Evolutionary conservation across 108 stramenopile genomes (phyloP).

Genomic region (Bacterosira constricta): DNA sequence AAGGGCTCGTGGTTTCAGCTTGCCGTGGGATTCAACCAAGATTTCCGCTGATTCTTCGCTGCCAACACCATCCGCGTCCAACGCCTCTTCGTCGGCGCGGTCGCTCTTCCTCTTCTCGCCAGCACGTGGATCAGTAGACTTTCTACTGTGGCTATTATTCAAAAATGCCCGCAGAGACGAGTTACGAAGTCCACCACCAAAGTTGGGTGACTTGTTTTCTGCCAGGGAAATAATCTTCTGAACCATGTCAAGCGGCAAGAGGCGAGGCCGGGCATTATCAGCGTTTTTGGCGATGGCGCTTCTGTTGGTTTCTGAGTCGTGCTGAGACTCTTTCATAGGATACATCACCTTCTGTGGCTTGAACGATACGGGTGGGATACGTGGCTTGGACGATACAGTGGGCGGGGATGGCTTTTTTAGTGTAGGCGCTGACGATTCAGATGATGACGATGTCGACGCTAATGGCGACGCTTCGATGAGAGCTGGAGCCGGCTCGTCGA

Average conservation of each 20-base stretch:
- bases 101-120: conserved; percentile 19
- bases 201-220: not conserved
- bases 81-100: not conserved
- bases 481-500: too few relatives aligned
- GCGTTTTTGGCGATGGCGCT: not conserved
- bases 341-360: not conserved
- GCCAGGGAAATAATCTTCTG: not conserved
- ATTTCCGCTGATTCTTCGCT: too few relatives aligned
- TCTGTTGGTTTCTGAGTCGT: too few relatives aligned
- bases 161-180: not conserved
- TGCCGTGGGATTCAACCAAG: too few relatives aligned
- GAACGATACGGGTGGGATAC: too few relatives aligned
- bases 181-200: not conserved
- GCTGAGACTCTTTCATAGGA: not conserved
- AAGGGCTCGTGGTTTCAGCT: too few relatives aligned
- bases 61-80: not conserved
- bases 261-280: too few relatives aligned
- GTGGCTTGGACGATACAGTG: too few relatives aligned
- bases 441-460: too few relatives aligned
- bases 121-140: not conserved
- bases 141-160: not conserved
- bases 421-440: too few relatives aligned
- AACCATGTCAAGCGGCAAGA: conserved; percentile 14
- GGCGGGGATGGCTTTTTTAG: too few relatives aligned
- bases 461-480: too few relatives aligned